phyloP scores from a whole-genome alignment of 768 basidiomycete species.

The Trichaptum fuscoviolaceum region DNA sequence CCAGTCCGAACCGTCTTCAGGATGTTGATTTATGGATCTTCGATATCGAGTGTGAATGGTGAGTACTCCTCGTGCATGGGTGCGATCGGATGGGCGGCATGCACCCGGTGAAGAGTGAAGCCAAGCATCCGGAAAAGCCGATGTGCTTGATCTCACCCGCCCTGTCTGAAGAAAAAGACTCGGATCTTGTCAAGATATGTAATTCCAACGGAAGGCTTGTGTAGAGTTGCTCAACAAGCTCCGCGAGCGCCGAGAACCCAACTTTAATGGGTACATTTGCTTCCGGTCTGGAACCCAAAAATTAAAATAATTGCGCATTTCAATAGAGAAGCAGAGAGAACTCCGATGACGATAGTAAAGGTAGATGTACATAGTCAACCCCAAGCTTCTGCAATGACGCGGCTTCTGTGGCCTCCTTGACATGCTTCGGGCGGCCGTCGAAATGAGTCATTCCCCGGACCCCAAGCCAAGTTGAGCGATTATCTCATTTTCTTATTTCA shows the following conservation, averaged over 20 bases:
- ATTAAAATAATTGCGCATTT: neutral
- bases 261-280: constrained; percentile 17
- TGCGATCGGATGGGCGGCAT: constrained; percentile 27
- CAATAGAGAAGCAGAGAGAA: constrained; percentile 10
- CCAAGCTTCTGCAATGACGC: constrained; percentile 23
- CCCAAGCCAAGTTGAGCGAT: too few species aligned
- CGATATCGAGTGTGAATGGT: constrained; percentile 26
- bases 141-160: constrained; percentile 31
- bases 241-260: constrained; percentile 21
- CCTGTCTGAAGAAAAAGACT: constrained; percentile 10
- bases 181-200: too few species aligned
- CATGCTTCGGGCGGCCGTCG: constrained; percentile 24
- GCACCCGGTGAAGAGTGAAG: constrained; percentile 27
- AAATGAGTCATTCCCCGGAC: too few species aligned
- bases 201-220: constrained; percentile 13
- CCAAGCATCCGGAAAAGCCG: constrained; percentile 32
- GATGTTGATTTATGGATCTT: constrained; percentile 26
- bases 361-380: constrained; percentile 26
- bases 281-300: constrained; percentile 14
- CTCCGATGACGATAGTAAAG: constrained; percentile 28
- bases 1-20: constrained; percentile 29
- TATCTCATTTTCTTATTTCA: too few species aligned
- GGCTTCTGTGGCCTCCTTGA: constrained; percentile 20
- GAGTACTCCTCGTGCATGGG: constrained; percentile 29
- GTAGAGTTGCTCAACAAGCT: constrained; percentile 27